Base-by-base conservation (phyloP, 2,329 filamentous ascomycete species). In the Claviceps humidiphila region DNA sequence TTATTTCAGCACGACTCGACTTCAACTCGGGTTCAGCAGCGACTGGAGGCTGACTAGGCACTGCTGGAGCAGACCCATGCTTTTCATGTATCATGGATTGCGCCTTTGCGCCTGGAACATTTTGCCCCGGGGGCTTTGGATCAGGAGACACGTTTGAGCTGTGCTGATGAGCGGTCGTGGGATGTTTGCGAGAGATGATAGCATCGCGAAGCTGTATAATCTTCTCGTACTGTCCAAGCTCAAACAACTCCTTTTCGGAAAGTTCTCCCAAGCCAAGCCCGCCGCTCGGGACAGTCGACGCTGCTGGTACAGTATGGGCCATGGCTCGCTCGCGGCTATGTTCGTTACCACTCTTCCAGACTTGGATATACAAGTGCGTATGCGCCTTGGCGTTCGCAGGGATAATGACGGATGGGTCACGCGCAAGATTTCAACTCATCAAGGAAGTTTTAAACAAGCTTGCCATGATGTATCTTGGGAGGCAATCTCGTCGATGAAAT, bases 171-270 rank as follows among this genome's bases (percentile, higher is more conserved):
- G 80, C 82, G 68, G 84, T 76, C 60, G 71, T 75, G 49, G 80
- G 76, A 63, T 90, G 85, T 60, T 77, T 81, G 63, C 90, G 89
- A 66, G 87, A 80, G 64, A 93, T 74, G 60, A 97, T 78, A 59
- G 82, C 76, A 72, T 95, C 86, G 68, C 83, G 84, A 68, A 97
- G 82, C 59, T 76, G 80, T 63, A 95, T 67, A 62, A 97, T 86
- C 70, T 84, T 88, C 64, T 85, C 79, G 72, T 89, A 93, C 68
- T 90, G 81, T 50, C 74, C 68, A 49, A 84, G 69, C 63, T 84
- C 80, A 61, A 76, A 71, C 54, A 74, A 64, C 58, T 80, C 75
- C 55, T 75, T 72, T 56, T 74, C 64, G 52, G 71, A 65, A 39
- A 62, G 64, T 56, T 49, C 46, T 11, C n/a, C 24, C 38, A 43